Evolutionary conservation across 2,329 filamentous ascomycete genomes (phyloP), one percentile per base, ranked within the genome.

Genomic region (Penicillium hesseltinei): DNA sequence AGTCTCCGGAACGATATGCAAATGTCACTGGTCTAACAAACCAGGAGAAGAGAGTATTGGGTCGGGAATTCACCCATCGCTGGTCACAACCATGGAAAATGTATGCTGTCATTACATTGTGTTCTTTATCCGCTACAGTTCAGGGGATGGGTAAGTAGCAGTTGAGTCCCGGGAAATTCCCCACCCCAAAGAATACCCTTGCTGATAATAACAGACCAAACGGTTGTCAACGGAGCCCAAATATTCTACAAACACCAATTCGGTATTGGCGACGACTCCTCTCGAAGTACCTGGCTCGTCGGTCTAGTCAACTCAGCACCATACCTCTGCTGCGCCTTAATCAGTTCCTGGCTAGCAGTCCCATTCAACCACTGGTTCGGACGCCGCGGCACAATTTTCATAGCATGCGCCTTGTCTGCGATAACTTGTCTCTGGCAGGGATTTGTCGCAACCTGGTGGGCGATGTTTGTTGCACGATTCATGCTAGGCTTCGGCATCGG

Each of bases 401-500:
- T 90, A 56, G 86, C 89, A 6, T 90, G 88, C 45, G 83, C 89
- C 60, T 87, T 92, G 69, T 89, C 87, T n/a, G 77, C 76, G 8
- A 68, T 79, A 19, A 74, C 80, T 10, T 80, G 76, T 61, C 70
- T 81, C 35, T 84, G 82, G 82, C 80, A 83, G 67, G 81, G 84
- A 0, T 88, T 91, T 62, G 84, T 86, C 53, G 84, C 88, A 60
- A 86, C 82, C 0, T 93, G 89, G 89, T 81, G 79, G 70, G 84
- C 90, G 66, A 83, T 92, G 63, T 81, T 94, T 57, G 80, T 84
- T 42, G 87, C 85, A 48, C 85, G 91, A 42, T 82, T 93, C 60
- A 79, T 89, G 13, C 82, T 93, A 59, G 91, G 91, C 10, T 84
- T 94, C 45, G 89, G 88, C 1, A 91, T 92, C 77, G 89, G 89